phyloP scores from a whole-genome alignment of 164 flowering plant genomes.

The Vitis riparia region DNA sequence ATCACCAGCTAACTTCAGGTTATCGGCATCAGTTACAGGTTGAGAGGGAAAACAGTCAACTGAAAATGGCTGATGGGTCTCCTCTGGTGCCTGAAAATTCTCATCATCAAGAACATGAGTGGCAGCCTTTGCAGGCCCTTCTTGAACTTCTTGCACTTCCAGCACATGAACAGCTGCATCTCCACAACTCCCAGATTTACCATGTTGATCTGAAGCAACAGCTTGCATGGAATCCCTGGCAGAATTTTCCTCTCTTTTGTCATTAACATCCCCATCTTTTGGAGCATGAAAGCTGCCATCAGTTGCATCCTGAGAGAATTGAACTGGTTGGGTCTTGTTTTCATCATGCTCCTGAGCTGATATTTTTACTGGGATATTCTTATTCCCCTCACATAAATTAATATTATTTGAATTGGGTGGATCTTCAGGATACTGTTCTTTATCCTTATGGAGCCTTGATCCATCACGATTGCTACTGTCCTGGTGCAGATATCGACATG shows the following conservation, averaged over 20 bases:
- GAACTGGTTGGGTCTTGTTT: constrained; percentile 20
- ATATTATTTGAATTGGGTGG: constrained; percentile 22
- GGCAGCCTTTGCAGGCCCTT: constrained; percentile 7
- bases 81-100: constrained; percentile 10
- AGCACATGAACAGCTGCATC: constrained; percentile 12
- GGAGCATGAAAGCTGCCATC: constrained; percentile 10
- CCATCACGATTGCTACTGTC: constrained; percentile 39
- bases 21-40: constrained; percentile 5
- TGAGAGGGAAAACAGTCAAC: constrained; percentile 8
- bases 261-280: constrained; percentile 18
- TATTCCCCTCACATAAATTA: constrained; percentile 20
- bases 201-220: constrained; percentile 20
- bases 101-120: constrained; percentile 7
- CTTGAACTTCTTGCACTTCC: constrained; percentile 15
- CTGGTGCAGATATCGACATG: constrained; percentile 70
- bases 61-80: constrained; percentile 1
- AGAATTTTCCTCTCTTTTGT: constrained; percentile 18
- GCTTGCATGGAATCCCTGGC: constrained; percentile 15
- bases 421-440: constrained; percentile 34
- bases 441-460: constrained; percentile 35
- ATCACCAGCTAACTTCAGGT: constrained; percentile 12
- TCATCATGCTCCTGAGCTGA: constrained; percentile 20
- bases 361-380: constrained; percentile 5
- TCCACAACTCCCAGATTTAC: constrained; percentile 18
- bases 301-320: constrained; percentile 14